Percentiles rank a stretch among this genome's conserved stretches.
phyloP scores from a whole-genome alignment of 208 protist genomes.

The Leishmania arabica region DNA sequence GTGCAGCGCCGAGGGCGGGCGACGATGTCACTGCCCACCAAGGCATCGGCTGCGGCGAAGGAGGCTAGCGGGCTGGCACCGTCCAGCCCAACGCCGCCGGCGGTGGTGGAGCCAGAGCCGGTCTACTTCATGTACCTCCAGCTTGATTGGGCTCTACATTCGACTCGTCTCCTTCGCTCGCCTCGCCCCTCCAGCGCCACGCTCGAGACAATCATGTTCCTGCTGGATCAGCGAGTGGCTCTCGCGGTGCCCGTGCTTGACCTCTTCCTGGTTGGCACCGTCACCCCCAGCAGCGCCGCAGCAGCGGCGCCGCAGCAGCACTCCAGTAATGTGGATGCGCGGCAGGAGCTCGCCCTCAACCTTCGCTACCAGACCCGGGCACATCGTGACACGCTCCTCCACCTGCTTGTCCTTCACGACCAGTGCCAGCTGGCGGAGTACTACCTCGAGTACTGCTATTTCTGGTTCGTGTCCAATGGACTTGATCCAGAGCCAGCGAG shows the following conservation, averaged over 20 bases:
- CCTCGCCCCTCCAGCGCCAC: conserved; percentile 62
- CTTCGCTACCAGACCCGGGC: conserved; percentile 48
- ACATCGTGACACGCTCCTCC: conserved; percentile 68
- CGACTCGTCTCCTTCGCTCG: conserved; percentile 60
- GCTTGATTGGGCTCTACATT: conserved; percentile 81
- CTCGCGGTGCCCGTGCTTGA: conserved; percentile 71
- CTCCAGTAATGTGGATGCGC: not conserved
- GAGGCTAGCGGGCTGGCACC: not conserved
- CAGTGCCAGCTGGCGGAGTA: conserved; percentile 79
- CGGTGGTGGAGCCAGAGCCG: conserved; percentile 7
- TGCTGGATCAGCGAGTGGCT: conserved; percentile 66
- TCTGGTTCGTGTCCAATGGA: conserved; percentile 44
- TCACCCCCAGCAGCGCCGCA: conserved; percentile 16
- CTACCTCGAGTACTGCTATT: conserved; percentile 65
- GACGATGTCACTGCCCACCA: not conserved
- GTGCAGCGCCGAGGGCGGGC: not conserved
- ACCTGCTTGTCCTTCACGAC: conserved; percentile 81
- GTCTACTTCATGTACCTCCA: conserved; percentile 63
- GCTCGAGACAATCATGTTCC: conserved; percentile 61
- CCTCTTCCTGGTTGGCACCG: conserved; percentile 58
- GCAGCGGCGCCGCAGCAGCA: not conserved
- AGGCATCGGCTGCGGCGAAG: not conserved
- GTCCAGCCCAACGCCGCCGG: not conserved
- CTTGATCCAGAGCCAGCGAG: conserved; percentile 35
- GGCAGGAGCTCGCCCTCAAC: conserved; percentile 10